Evolutionary conservation across 331 rosid genomes (phyloP).

Genomic region (Telfairia occidentalis): DNA sequence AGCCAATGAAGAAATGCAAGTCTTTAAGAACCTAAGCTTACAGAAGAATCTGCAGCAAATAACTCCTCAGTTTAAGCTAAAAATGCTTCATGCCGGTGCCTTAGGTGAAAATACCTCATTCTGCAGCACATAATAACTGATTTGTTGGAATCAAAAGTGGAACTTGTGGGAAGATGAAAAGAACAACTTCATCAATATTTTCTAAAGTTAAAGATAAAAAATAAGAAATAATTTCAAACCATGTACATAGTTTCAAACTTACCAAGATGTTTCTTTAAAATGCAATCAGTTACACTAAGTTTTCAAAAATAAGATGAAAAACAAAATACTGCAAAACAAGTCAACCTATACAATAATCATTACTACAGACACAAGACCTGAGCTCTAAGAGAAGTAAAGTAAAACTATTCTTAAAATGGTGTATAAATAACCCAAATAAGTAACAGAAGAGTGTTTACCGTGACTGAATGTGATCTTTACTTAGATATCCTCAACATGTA

Average conservation of each 20-base stretch:
- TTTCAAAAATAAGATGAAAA: background rate
- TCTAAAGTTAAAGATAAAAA: background rate
- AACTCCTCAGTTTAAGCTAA: background rate
- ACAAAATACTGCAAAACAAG: background rate
- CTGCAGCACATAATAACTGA: background rate
- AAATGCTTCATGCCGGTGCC: background rate
- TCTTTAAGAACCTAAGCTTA: background rate
- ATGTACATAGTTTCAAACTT: background rate
- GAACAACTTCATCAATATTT: background rate
- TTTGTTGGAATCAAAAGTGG: background rate
- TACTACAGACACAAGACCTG: background rate
- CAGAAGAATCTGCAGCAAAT: background rate
- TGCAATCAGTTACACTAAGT: background rate
- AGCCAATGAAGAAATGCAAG: too few species aligned
- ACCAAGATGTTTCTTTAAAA: background rate
- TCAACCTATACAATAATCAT: background rate
- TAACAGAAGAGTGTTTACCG: background rate
- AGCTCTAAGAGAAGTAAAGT: background rate
- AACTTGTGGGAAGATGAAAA: background rate
- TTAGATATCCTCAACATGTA: background rate
- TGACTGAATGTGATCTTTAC: background rate
- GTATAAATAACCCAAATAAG: background rate
- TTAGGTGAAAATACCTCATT: background rate
- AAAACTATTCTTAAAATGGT: background rate
- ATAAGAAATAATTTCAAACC: background rate